Conservation (phyloP, 768 basidiomycete genomes). For the Auricularia sp. region DNA sequence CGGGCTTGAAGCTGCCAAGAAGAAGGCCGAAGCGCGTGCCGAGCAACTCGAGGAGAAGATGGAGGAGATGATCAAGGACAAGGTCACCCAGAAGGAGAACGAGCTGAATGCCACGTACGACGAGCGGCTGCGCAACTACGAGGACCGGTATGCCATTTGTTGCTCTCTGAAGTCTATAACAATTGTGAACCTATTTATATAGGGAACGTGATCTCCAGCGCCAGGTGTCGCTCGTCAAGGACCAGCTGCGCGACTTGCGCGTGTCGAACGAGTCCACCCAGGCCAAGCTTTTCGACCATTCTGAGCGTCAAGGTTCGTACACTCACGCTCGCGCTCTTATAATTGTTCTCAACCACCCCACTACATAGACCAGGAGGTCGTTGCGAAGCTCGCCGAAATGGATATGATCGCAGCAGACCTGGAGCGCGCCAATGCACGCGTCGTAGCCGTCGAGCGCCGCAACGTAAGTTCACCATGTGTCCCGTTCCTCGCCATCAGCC, state of each 20-base stretch:
- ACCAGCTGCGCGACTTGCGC: conserved; percentile 83
- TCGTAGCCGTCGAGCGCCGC: conserved; percentile 83
- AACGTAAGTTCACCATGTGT: conserved; percentile 46
- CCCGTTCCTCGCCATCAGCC: background rate
- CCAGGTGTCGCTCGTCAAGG: conserved; percentile 81
- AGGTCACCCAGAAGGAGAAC: conserved; percentile 86
- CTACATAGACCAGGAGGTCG: conserved; percentile 73
- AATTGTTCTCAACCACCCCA: background rate
- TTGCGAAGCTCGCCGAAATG: conserved; percentile 81
- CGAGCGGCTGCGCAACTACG: conserved; percentile 90
- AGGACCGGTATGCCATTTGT: conserved; percentile 61
- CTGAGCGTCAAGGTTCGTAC: conserved; percentile 70
- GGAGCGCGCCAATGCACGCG: conserved; percentile 88
- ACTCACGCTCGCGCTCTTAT: background rate
- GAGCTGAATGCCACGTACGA: conserved; percentile 96
- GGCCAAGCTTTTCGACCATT: conserved; percentile 84
- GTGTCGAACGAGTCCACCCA: conserved; percentile 87
- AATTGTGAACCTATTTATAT: background rate
- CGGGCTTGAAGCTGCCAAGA: conserved; percentile 56
- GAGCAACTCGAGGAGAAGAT: conserved; percentile 88
- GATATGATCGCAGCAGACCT: conserved; percentile 94
- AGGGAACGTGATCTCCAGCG: conserved; percentile 90
- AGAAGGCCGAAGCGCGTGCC: conserved; percentile 59
- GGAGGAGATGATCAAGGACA: conserved; percentile 87
- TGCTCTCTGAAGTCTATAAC: background rate